Base-by-base conservation (phyloP, 2,329 filamentous ascomycete genomes). In the Calonectria pteridis region DNA sequence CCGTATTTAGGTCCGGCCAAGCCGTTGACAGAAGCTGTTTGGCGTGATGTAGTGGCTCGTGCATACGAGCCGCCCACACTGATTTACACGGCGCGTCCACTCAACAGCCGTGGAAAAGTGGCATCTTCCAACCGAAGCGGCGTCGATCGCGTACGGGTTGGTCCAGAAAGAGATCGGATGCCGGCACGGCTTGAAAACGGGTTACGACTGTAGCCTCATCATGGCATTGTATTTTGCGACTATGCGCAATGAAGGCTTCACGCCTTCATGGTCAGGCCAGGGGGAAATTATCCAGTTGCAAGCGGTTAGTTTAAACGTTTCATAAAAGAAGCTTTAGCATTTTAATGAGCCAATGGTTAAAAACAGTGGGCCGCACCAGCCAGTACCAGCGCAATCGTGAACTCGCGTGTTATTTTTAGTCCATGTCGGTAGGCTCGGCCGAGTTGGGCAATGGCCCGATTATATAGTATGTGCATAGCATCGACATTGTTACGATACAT, bases 311-410 rank as follows among this genome's bases (percentile, higher is more conserved):
- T 35, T 10, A 18, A 40, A 18, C 35, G 55, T 62, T 62, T 62
- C 55, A 62, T 28, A 62, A 62, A 62, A 62, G 55, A 62, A 62
- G 55, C 55, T 62, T 62, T 35, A 18, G 40, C 23, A 43, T 23
- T 46, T 46, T 46, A 46, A 46, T 46, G 55, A 62, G 26, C 31
- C 37, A 26, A 3, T n/a, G 26, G 26, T 16, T 31, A 29, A 62
- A 26, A 62, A 62, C 23, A 62, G 55, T 37, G 55, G 55, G 55
- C 16, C 35, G 14, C 55, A 20, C 6, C n/a, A 20, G 55, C 35
- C 37, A 10, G 55, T 7, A 26, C 13, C 10, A 40, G 20, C 40
- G 23, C 55, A 37, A 20, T 13, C n/a, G 13, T 40, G 31, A 7
- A 33, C 33, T 26, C 11, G 40, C 23, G 4, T 23, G 20, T 62